These are phyloP conservation scores for Malus asiatica DNA, from an alignment of 306 rosid genomes.

Conservation along the genomic window DNA sequence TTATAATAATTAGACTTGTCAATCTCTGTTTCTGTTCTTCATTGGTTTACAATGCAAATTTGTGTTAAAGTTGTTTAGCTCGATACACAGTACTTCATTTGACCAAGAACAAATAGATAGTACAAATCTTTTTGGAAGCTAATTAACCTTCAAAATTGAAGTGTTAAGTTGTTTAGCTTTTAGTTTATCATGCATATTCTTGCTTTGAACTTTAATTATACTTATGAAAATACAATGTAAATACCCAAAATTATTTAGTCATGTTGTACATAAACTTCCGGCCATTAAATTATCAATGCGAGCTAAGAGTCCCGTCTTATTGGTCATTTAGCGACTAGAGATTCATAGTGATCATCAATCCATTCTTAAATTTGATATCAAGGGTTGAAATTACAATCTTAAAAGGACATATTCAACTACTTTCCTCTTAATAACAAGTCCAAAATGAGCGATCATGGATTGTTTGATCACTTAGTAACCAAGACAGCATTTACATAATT, in stretches of 20 bases:
- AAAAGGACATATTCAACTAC: too few relatives aligned
- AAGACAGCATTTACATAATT: too few relatives aligned
- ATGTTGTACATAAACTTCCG: not conserved
- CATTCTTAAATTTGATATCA: not conserved
- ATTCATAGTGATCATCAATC: too few relatives aligned
- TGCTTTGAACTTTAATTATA: not conserved
- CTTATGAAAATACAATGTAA: not conserved
- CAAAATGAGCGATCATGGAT: too few relatives aligned
- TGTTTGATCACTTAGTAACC: too few relatives aligned
- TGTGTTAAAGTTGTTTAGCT: not conserved
- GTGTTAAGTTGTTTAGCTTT: not conserved
- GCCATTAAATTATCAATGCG: not conserved
- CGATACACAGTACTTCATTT: not conserved
- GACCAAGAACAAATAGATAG: not conserved
- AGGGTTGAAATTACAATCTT: too few relatives aligned
- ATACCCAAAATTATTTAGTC: not conserved
- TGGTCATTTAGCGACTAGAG: too few relatives aligned
- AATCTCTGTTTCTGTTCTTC: not conserved
- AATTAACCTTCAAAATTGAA: not conserved
- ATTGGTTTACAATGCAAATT: not conserved
- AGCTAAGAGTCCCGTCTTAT: not conserved
- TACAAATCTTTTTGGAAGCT: not conserved
- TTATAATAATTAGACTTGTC: not conserved
- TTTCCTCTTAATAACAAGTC: too few relatives aligned
- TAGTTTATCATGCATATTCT: not conserved